Base-by-base conservation (phyloP, 805 yeast species). In the Starmera pachycereana region DNA sequence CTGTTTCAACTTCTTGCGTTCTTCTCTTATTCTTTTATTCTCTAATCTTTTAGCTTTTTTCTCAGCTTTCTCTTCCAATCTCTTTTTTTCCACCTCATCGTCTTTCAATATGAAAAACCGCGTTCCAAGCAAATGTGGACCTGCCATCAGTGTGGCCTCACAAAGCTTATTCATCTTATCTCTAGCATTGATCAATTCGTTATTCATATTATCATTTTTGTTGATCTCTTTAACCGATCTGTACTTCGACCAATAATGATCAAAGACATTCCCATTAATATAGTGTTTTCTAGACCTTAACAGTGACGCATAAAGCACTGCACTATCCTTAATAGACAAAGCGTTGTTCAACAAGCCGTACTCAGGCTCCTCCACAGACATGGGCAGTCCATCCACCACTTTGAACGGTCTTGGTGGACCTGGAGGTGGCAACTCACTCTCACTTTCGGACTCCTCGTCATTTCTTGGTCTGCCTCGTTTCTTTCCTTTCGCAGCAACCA, bases 151-250 rank as follows among this genome's bases (percentile, higher is more conserved):
- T 2, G 65, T 62, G 44, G 89, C 77, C 49, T 89, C 96, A 49
- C 90, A 76, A 41, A 92, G 63, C 55, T 87, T 88, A 44, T 87
- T 81, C 96, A 89, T 88, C 41, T 78, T 78, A 47, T 90, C 97
- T 50, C 94, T 66, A 5, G 84, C 81, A 53, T 74, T 76, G n/a
- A 55, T 22, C 27, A 22, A 4, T 22, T 22, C 27, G 27, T 22
- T 22, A 8, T 22, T 22, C 5, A 22, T 22, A 22, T 22, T 22
- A 22, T 22, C 27, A 22, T 22, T 22, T 22, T 22, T 59, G 41
- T 66, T 69, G 44, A 66, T 56, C 40, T 61, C 56, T 27, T 60
- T 43, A 61, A 59, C 40, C 57, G 69, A 39, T 65, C 68, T 39
- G 37, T 80, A 82, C 44, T 82, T 76, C 8, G 81, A 69, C 96